Evolutionary conservation across 2,329 filamentous ascomycete genomes (phyloP), one percentile per base, ranked within the genome.

Genomic region (Xylariaceae sp.): DNA sequence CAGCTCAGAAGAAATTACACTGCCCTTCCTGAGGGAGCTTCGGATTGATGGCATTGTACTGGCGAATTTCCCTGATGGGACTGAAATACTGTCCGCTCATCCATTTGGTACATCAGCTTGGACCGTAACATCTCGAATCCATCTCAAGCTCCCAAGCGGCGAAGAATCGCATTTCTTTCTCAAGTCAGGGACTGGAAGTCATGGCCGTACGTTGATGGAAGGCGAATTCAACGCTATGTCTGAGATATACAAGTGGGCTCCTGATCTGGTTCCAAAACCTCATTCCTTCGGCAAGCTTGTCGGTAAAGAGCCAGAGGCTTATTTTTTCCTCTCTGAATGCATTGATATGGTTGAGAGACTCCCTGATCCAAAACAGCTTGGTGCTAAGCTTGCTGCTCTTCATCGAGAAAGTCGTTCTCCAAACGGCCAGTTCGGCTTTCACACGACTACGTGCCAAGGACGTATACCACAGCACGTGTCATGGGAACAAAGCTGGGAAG

Each of bases 361-460:
- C 11, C 42, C 42, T 5, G 42, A 45, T 18, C 42, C 48, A 31
- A 39, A 9, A 6, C 11, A 32, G 10, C 15, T 50, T 15, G 32
- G 30, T 18, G 38, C 43, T 9, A 35, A 18, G 11, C 12, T 45
- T 17, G 42, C 42, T 5, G 3, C 6, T 32, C 40, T 51, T 18
- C 49, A 47, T 22, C 35, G 11, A 22, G 7, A 41, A 12, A 47
- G 35, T 36, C 27, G 32, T 12, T 44, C 44, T 2, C 44, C 44
- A 2, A 51, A 38, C 4, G 49, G 44, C 12, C 3, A 48, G 18
- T 51, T 51, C 30, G 49, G 49, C 27, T 51, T 51, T 32, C 39
- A 33, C 19, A 38, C 47, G 12, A 22, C 45, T 1, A 51, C 40
- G 11, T 51, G 35, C 19, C 33, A 51, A n/a, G 44, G 44, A 15